These are phyloP conservation scores for Mycogone perniciosa DNA, from an alignment of 2,329 filamentous ascomycete genomes.

Conservation along the genomic window DNA sequence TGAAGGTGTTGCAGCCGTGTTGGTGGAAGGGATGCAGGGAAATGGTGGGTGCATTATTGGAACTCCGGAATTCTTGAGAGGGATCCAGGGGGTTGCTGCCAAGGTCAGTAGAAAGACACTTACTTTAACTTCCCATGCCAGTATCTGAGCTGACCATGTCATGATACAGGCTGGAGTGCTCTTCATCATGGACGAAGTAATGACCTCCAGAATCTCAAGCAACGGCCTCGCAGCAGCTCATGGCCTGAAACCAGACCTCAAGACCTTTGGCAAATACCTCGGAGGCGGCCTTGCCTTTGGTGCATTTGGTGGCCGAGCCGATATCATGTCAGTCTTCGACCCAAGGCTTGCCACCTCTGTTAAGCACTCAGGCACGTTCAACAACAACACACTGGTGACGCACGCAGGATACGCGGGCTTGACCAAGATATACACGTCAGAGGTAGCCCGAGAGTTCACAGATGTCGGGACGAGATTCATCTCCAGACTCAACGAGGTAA, in stretches of 20 bases:
- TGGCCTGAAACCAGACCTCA: slow-evolving; percentile 51
- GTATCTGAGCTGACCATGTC: neutral
- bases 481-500: slow-evolving; percentile 24
- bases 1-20: slow-evolving; percentile 51
- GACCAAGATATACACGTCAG: slow-evolving; percentile 29
- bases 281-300: slow-evolving; percentile 62
- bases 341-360: slow-evolving; percentile 36
- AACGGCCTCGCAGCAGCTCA: slow-evolving; percentile 41
- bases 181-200: slow-evolving; percentile 66
- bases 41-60: slow-evolving; percentile 52
- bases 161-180: slow-evolving; percentile 40
- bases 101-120: slow-evolving; percentile 18
- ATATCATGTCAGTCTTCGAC: slow-evolving; percentile 55
- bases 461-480: slow-evolving; percentile 25
- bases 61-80: slow-evolving; percentile 43
- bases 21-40: slow-evolving; percentile 63
- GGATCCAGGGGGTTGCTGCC: slow-evolving; percentile 42
- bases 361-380: slow-evolving; percentile 58
- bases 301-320: slow-evolving; percentile 54
- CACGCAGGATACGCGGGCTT: slow-evolving; percentile 42
- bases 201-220: slow-evolving; percentile 53
- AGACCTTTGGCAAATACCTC: slow-evolving; percentile 60
- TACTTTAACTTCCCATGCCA: neutral
- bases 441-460: slow-evolving; percentile 27
- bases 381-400: slow-evolving; percentile 60